Conservation (phyloP, 768 basidiomycete genomes). For the Austroboletus eburneus region DNA sequence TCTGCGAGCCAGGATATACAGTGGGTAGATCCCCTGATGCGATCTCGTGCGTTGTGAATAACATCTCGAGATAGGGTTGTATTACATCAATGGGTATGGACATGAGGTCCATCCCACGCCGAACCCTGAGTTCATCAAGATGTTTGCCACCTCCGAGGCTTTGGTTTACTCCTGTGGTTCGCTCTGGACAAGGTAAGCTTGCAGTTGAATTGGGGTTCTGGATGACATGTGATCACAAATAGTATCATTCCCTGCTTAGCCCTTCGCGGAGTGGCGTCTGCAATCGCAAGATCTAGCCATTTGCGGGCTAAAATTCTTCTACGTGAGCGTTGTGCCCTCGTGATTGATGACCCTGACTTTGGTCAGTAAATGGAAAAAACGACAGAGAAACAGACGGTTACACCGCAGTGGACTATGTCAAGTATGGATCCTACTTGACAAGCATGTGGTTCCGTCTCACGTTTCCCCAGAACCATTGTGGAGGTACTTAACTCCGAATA, state of each 20-base stretch:
- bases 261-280: conserved; percentile 70
- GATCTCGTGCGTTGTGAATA: conserved; percentile 8
- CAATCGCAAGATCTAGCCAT: conserved; percentile 68
- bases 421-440: conserved; percentile 36
- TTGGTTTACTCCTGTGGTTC: conserved; percentile 93
- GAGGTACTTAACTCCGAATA: conserved; percentile 65
- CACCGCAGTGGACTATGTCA: conserved; percentile 78
- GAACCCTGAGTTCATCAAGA: conserved; percentile 72
- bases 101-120: conserved; percentile 89
- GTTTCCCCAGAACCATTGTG: conserved; percentile 52
- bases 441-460: conserved; percentile 7
- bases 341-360: conserved; percentile 3
- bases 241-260: conserved; percentile 93
- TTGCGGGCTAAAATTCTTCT: conserved; percentile 83
- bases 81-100: conserved; percentile 89
- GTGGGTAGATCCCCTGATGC: conserved; percentile 42
- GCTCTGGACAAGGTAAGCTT: conserved; percentile 80
- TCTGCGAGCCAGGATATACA: conserved; percentile 56
- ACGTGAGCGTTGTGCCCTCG: conserved; percentile 42
- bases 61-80: conserved; percentile 49
- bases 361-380: conserved; percentile 77
- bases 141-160: conserved; percentile 55
- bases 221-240: conserved; percentile 4
- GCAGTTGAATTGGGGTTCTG: conserved; percentile 3
- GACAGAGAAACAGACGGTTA: conserved; percentile 90